phyloP scores from a whole-genome alignment of 116 monocot genomes.

The Dioscorea cayenensis region DNA sequence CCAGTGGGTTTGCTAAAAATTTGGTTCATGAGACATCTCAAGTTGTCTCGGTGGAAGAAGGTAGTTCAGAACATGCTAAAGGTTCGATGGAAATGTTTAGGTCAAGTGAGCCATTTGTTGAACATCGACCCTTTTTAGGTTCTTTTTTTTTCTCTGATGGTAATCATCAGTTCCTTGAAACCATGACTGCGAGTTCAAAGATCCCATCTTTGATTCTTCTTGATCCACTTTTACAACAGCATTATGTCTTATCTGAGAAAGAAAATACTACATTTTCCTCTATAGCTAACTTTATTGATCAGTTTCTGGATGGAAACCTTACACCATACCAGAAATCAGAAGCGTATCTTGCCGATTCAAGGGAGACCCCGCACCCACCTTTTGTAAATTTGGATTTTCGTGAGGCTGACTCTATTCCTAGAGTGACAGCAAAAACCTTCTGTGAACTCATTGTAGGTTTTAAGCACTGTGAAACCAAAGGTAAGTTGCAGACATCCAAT shows the following conservation, averaged over 20 bases:
- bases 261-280: slow-evolving; percentile 43
- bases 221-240: slow-evolving; percentile 59
- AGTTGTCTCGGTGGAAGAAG: slow-evolving; percentile 8
- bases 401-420: slow-evolving; percentile 71
- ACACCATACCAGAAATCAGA: slow-evolving; percentile 59
- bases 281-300: slow-evolving; percentile 46
- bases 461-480: slow-evolving; percentile 22
- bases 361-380: slow-evolving; percentile 60
- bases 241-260: slow-evolving; percentile 55
- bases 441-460: slow-evolving; percentile 57
- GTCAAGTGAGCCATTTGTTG: slow-evolving; percentile 10
- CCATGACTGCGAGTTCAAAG: slow-evolving; percentile 56
- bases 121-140: slow-evolving; percentile 31
- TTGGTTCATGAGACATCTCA: slow-evolving; percentile 2
- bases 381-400: slow-evolving; percentile 92
- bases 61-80: slow-evolving; percentile 12
- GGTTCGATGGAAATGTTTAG: background rate
- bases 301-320: slow-evolving; percentile 67
- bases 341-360: slow-evolving; percentile 23
- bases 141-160: slow-evolving; percentile 85
- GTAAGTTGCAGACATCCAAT: slow-evolving; percentile 7
- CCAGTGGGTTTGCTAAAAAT: slow-evolving; percentile 6
- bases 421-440: slow-evolving; percentile 46
- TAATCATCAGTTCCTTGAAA: slow-evolving; percentile 51
- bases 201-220: slow-evolving; percentile 79